Percentiles rank a stretch among this genome's conserved stretches.
phyloP scores from a whole-genome alignment of 2,329 filamentous ascomycete genomes.

The Epicoccum sorghinum region DNA sequence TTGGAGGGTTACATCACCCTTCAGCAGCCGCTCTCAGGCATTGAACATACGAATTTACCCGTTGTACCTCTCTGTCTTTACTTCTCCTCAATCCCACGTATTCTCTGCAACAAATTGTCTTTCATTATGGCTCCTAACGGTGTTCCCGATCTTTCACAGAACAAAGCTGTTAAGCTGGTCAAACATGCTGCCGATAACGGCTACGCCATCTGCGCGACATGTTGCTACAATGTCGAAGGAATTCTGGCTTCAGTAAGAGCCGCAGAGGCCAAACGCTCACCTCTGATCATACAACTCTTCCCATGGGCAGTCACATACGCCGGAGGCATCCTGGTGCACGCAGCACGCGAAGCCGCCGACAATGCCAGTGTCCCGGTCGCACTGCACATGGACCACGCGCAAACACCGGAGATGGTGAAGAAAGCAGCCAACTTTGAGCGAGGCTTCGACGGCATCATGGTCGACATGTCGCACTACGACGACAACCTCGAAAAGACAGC shows the following conservation, averaged over 20 bases:
- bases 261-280: slow-evolving; percentile 69
- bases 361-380: slow-evolving; percentile 61
- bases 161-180: slow-evolving; percentile 55
- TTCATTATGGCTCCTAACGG: slow-evolving; percentile 57
- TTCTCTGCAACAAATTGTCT: slow-evolving; percentile 25
- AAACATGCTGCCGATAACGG: slow-evolving; percentile 61
- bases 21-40: slow-evolving; percentile 58
- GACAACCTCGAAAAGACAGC: slow-evolving; percentile 71
- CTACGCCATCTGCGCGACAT: slow-evolving; percentile 67
- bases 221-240: slow-evolving; percentile 72
- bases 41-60: slow-evolving; percentile 29
- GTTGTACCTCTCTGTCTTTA: not conserved
- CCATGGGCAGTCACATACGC: slow-evolving; percentile 75
- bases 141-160: slow-evolving; percentile 51
- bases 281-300: slow-evolving; percentile 75
- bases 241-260: slow-evolving; percentile 72
- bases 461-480: slow-evolving; percentile 76
- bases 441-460: slow-evolving; percentile 49
- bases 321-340: slow-evolving; percentile 54
- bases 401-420: slow-evolving; percentile 67
- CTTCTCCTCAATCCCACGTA: not conserved
- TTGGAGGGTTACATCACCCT: slow-evolving; percentile 13
- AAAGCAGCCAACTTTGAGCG: slow-evolving; percentile 59
- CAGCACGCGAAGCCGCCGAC: slow-evolving; percentile 52
- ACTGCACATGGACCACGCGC: slow-evolving; percentile 71